These are phyloP conservation scores for Mycena albidolilacea DNA, from an alignment of 768 basidiomycete genomes.

Conservation along the genomic window DNA sequence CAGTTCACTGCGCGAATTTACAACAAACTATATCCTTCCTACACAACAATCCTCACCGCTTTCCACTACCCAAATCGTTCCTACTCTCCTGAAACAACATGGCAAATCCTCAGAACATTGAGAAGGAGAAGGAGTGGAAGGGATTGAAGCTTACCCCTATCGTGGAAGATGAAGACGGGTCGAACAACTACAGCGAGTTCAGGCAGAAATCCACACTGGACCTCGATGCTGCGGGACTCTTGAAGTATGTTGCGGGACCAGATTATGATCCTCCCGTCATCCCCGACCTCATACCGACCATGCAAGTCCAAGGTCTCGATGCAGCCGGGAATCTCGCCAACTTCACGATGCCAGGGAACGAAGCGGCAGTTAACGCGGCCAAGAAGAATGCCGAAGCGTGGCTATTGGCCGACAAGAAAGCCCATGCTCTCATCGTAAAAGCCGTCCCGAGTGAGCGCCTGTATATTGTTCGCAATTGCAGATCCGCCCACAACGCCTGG, in stretches of 20 bases:
- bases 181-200: too few species aligned
- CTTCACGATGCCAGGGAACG: too few species aligned
- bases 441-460: slow-evolving; percentile 30
- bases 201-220: slow-evolving; percentile 29
- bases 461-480: slow-evolving; percentile 30
- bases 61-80: too few species aligned
- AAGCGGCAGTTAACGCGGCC: slow-evolving; percentile 10
- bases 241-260: slow-evolving; percentile 26
- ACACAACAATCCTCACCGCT: too few species aligned
- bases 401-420: slow-evolving; percentile 34
- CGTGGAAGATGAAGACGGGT: too few species aligned
- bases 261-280: slow-evolving; percentile 33
- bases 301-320: slow-evolving; percentile 26
- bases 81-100: too few species aligned
- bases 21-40: too few species aligned
- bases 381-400: slow-evolving; percentile 30
- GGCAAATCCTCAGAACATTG: too few species aligned
- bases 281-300: slow-evolving; percentile 24
- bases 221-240: slow-evolving; percentile 29
- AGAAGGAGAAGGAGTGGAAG: too few species aligned
- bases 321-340: not conserved
- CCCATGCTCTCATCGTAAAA: slow-evolving; percentile 31
- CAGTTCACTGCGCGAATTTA: too few species aligned
- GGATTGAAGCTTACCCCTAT: too few species aligned
- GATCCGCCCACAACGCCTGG: slow-evolving; percentile 32